These are phyloP conservation scores for Chalciporus sphaerocephalus DNA, from an alignment of 768 basidiomycete species.

Conservation along the genomic window DNA sequence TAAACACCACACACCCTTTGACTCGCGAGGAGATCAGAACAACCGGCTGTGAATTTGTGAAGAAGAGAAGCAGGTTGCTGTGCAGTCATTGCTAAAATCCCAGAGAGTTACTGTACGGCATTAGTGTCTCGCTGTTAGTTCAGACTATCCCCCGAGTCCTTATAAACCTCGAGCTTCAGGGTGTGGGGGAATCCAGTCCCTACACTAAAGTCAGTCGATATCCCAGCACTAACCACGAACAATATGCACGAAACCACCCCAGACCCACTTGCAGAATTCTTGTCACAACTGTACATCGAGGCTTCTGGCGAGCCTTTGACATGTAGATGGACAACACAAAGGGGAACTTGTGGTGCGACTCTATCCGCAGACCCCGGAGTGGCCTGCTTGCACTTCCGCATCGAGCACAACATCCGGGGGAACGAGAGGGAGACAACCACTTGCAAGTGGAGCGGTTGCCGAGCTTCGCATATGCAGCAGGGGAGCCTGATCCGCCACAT, in stretches of 20 bases:
- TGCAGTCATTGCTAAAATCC: background rate
- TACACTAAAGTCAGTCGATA: background rate
- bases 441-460: conserved; percentile 14
- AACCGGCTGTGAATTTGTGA: background rate
- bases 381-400: conserved; percentile 12
- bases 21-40: background rate
- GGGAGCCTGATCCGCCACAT: conserved; percentile 19
- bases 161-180: background rate
- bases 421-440: conserved; percentile 13
- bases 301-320: background rate
- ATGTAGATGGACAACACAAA: conserved; percentile 12
- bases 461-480: conserved; percentile 18
- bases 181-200: background rate
- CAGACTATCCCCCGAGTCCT: background rate
- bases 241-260: background rate
- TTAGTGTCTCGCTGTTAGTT: background rate
- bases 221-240: background rate
- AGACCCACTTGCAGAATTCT: background rate
- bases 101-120: background rate
- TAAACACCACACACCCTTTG: background rate
- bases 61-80: background rate
- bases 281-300: background rate
- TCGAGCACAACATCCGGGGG: conserved; percentile 13
- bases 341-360: conserved; percentile 4
- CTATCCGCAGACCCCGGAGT: conserved; percentile 9